Conservation (phyloP, 2,329 filamentous ascomycete genomes). For the Scedosporium dehoogii region DNA sequence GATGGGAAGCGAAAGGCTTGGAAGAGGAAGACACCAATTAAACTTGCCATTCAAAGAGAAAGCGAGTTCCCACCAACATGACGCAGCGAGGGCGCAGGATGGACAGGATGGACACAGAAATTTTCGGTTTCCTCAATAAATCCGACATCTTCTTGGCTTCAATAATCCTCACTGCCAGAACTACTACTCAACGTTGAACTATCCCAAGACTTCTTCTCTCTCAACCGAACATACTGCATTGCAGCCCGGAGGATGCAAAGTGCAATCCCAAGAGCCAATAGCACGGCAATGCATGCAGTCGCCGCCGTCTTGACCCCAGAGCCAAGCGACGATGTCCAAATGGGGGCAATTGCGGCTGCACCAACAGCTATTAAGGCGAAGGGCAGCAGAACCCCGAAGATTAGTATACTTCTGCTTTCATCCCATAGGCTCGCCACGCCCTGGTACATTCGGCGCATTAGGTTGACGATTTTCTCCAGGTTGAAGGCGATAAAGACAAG, state of each 20-base stretch:
- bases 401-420: not conserved
- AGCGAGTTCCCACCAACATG: too few species aligned
- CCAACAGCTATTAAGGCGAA: not conserved
- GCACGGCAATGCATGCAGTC: not conserved
- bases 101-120: too few species aligned
- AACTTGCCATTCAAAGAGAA: too few species aligned
- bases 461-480: not conserved
- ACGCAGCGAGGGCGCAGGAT: too few species aligned
- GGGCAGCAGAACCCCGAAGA: not conserved
- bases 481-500: slow-evolving; percentile 10
- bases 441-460: not conserved
- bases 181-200: too few species aligned
- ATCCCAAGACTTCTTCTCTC: not conserved
- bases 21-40: too few species aligned
- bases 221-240: not conserved
- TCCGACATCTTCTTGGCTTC: too few species aligned
- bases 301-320: not conserved
- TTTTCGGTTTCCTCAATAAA: too few species aligned
- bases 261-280: not conserved
- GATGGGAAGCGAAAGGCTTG: too few species aligned
- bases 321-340: not conserved
- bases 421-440: not conserved
- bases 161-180: too few species aligned
- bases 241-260: not conserved
- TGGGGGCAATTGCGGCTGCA: not conserved